Base-by-base conservation (phyloP, 192 early-diverging fungal species). In the Anaeromyces robustus region DNA sequence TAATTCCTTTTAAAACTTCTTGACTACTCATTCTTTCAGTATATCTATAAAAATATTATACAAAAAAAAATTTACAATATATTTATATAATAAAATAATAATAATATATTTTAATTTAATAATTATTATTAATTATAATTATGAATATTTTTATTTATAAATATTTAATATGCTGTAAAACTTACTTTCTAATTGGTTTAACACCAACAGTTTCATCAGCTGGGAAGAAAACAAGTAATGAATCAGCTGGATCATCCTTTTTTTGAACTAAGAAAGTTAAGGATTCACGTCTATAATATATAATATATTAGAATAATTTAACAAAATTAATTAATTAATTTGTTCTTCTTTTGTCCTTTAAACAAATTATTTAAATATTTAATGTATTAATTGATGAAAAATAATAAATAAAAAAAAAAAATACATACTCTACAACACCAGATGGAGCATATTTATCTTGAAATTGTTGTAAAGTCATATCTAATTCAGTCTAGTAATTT, bases 191-290 rank as follows among this genome's bases (percentile, higher is more conserved):
- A 81, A 98, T 93, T 22, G 93, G 92, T 81, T 94, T 94, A 34
- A 97, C 93, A 79, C 97, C 96, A 22, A 99, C 93, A 9, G 93
- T 92, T 41, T 90, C 88, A 68, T 94, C 95, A 39, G 95, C 95
- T 16, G 95, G 93, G 89, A 99, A 97, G 83, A 96, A 96, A 13
- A 96, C 93, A 37, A 97, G 89, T 82, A 96, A 89, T 82, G 95
- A 93, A 80, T 95, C 95, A 34, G 89, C 89, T 11, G 92, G 92
- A 84, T 95, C 92, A 82, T 92, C 89, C 82, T 92, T 89, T 83
- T 92, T 93, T 81, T 94, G 90, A 31, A 97, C 94, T 34, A 95
- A 88, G 86, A 96, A 96, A 29, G 92, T 95, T 86, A 97, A 88
- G 7, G 86, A 85, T 26, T 89, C 88, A 30, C 94, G 93, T 81